Base-by-base conservation (phyloP, 2,329 filamentous ascomycete genomes). In the Colletotrichum sp. region DNA sequence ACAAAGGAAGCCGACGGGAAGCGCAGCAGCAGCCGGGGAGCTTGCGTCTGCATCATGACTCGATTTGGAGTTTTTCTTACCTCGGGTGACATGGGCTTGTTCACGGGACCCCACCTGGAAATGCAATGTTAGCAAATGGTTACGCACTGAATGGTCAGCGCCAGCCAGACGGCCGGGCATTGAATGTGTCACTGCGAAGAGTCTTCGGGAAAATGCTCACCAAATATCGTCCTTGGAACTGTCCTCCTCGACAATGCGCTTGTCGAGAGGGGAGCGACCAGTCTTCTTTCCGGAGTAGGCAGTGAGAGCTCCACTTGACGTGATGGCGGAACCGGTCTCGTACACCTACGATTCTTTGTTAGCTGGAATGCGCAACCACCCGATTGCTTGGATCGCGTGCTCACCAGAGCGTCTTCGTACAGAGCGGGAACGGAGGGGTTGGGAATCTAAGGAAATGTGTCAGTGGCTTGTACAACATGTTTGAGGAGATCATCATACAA, bases 221-320 rank as follows among this genome's bases (percentile, higher is more conserved):
- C 97, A 99, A 82, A 99, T 91, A 75, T 99, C 92, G 71, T 97
- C 93, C 85, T 98, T 93, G 77, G 97, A 98, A 76, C 92, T 89
- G 74, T 93, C 88, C 86, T 99, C 97, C 88, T 97, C 92, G 83
- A 99, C 97, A 83, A 99, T 94, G 84, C 97, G 93, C 93, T 99
- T 99, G 88, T 99, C 97, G 70, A 95, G 93, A 29, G 97, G 97
- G 76, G 97, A 99, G 78, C 97, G 95, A 76, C 97, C 97, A 76
- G 97, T 99, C 92, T 99, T 99, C 81, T 95, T 94, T 81, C 97
- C 97, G 61, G 97, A 98, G 90, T 98, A 99, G 82, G 97, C 97
- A 76, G 95, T 98, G 82, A 99, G 89, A 76, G 97, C 97, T 84
- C 97, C 97, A 79, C 93, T 95, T 33, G 96, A 97, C 79, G 97